Percentiles rank a stretch among this genome's conserved stretches.
phyloP scores from a whole-genome alignment of 441 rosid genomes.

The Brassica balearica region DNA sequence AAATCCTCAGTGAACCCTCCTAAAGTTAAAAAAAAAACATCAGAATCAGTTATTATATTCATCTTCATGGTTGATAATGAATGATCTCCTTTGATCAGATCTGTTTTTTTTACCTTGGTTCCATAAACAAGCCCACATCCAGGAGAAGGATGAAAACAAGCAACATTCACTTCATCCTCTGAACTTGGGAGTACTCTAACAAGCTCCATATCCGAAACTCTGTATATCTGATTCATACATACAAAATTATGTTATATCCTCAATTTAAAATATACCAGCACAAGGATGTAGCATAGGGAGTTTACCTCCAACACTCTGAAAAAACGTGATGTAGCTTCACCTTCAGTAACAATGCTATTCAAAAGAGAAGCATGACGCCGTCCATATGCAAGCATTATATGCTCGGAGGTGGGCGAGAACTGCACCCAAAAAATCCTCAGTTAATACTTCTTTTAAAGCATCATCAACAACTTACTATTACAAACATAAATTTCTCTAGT shows the following conservation, averaged over 20 bases:
- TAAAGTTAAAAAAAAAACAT: constrained; percentile 32
- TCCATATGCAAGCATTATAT: constrained; percentile 85
- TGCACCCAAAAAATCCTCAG: constrained; percentile 42
- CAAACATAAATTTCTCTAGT: background rate
- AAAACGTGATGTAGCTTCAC: constrained; percentile 70
- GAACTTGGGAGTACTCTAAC: constrained; percentile 92
- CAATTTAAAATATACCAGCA: constrained; percentile 1
- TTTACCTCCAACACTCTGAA: constrained; percentile 89
- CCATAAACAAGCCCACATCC: constrained; percentile 98
- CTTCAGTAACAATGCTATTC: constrained; percentile 81
- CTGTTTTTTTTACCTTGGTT: constrained; percentile 66
- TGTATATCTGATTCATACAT: constrained; percentile 64
- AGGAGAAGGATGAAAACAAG: constrained; percentile 94
- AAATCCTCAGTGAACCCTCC: constrained; percentile 92
- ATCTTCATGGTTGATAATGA: background rate
- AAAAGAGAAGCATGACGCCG: constrained; percentile 87
- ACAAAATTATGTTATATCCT: constrained; percentile 18
- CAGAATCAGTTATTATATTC: background rate
- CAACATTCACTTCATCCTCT: constrained; percentile 97
- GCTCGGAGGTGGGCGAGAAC: constrained; percentile 97
- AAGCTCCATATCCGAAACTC: constrained; percentile 97
- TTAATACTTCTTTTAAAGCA: background rate
- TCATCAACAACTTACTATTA: background rate
- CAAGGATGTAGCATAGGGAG: background rate
- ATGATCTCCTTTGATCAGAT: background rate